These are phyloP conservation scores for Plasmodium ovale DNA, from an alignment of 169 alveolate species.

Conservation along the genomic window DNA sequence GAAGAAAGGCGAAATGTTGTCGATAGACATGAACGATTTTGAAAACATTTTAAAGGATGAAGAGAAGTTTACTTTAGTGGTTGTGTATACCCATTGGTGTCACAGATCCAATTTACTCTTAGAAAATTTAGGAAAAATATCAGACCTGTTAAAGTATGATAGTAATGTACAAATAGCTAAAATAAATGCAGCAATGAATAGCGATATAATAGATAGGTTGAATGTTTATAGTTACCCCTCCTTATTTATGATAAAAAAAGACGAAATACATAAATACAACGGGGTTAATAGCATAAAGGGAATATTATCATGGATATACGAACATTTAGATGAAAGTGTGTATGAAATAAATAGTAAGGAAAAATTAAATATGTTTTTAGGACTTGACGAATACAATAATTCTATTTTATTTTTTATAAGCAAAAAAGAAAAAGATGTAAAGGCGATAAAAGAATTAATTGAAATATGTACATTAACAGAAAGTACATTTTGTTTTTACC, in stretches of 20 bases:
- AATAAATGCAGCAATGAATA: constrained; percentile 44
- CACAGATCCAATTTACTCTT: constrained; percentile 32
- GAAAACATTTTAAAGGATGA: constrained; percentile 27
- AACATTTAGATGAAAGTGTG: constrained; percentile 31
- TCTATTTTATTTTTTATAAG: constrained; percentile 51
- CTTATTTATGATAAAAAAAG: constrained; percentile 40
- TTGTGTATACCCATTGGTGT: constrained; percentile 73
- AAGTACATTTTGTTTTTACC: constrained; percentile 34
- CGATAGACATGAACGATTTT: constrained; percentile 21
- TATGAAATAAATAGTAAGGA: constrained; percentile 52
- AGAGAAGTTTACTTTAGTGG: constrained; percentile 22
- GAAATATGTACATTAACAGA: constrained; percentile 19
- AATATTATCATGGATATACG: constrained; percentile 44
- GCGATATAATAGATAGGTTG: constrained; percentile 32
- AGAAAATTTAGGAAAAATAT: constrained; percentile 43
- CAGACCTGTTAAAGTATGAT: constrained; percentile 37
- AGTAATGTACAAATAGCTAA: constrained; percentile 30
- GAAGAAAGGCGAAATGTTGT: constrained; percentile 1
- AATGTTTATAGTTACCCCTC: constrained; percentile 62
- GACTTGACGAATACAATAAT: constrained; percentile 60
- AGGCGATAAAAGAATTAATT: constrained; percentile 9
- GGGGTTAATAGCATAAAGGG: constrained; percentile 7
- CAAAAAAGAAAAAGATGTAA: constrained; percentile 10
- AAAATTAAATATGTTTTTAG: constrained; percentile 13
- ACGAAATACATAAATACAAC: constrained; percentile 28